These are phyloP conservation scores for Psilocybe tampanensis DNA, from an alignment of 768 basidiomycete species.

Conservation along the genomic window DNA sequence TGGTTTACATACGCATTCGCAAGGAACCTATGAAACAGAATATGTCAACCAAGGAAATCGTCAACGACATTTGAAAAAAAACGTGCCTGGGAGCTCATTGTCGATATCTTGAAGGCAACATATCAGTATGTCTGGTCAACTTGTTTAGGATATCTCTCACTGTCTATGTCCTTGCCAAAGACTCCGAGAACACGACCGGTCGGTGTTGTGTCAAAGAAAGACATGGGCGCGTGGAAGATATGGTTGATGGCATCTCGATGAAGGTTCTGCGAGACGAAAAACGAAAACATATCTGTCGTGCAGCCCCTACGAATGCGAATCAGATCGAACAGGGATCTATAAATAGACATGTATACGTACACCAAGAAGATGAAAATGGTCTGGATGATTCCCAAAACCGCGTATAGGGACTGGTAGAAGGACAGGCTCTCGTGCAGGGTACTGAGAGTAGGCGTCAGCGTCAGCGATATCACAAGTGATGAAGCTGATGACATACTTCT, in stretches of 20 bases:
- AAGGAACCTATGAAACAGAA: constrained; percentile 45
- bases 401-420: constrained; percentile 70
- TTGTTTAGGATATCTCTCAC: constrained; percentile 32
- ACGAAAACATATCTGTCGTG: constrained; percentile 60
- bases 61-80: not conserved
- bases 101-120: constrained; percentile 46
- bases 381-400: constrained; percentile 59
- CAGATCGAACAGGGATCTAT: not conserved
- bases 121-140: not conserved
- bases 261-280: constrained; percentile 61
- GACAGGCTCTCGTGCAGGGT: constrained; percentile 49
- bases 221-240: constrained; percentile 73
- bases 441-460: constrained; percentile 26
- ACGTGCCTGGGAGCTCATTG: constrained; percentile 56
- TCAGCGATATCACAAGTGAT: not conserved
- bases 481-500: constrained; percentile 40
- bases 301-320: constrained; percentile 39
- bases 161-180: constrained; percentile 70
- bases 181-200: constrained; percentile 62
- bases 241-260: constrained; percentile 57
- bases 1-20: constrained; percentile 54
- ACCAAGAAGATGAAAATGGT: constrained; percentile 56
- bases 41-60: not conserved
- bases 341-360: constrained; percentile 32
- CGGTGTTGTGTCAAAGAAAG: constrained; percentile 78